A percentile compares a stretch with the other conserved stretches of the same genome.
Conservation (phyloP, 2,329 filamentous ascomycete species). For the Aphanocladium album region DNA sequence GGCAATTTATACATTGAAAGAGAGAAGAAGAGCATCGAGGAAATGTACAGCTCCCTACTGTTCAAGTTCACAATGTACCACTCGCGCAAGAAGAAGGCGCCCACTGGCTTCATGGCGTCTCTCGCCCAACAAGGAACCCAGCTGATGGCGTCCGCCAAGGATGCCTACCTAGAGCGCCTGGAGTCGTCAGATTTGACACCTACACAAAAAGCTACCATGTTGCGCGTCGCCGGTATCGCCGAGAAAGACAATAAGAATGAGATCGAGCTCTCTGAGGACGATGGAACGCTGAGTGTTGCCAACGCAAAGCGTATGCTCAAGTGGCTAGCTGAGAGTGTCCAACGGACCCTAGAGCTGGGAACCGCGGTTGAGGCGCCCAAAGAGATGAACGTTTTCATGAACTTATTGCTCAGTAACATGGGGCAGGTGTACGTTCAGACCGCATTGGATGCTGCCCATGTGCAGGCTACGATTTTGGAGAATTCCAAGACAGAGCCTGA, state of each 20-base stretch:
- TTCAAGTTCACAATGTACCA: conserved; percentile 99
- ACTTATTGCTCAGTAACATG: conserved; percentile 80
- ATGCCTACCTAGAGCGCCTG: conserved; percentile 83
- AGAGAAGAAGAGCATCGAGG: conserved; percentile 66
- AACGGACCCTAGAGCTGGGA: conserved; percentile 84
- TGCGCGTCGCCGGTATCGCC: conserved; percentile 81
- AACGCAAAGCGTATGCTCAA: conserved; percentile 97
- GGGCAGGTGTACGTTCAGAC: conserved; percentile 74
- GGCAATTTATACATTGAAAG: conserved; percentile 67
- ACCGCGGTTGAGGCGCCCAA: conserved; percentile 85
- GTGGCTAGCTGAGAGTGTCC: conserved; percentile 93
- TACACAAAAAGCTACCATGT: conserved; percentile 85
- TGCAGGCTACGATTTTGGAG: conserved; percentile 72
- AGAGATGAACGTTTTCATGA: conserved; percentile 80
- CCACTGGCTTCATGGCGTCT: conserved; percentile 88
- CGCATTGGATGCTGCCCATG: conserved; percentile 62
- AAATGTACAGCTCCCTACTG: conserved; percentile 81
- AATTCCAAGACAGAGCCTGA: conserved; percentile 80
- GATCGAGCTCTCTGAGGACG: conserved; percentile 84
- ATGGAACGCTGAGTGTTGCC: conserved; percentile 75
- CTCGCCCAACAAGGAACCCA: conserved; percentile 87
- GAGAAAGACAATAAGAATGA: conserved; percentile 73
- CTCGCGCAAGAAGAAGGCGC: conserved; percentile 77
- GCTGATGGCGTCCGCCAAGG: conserved; percentile 78
- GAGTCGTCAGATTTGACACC: conserved; percentile 83